Evolutionary conservation across 2,329 filamentous ascomycete species (phyloP).

Genomic region (Lasiodiplodia sp.): DNA sequence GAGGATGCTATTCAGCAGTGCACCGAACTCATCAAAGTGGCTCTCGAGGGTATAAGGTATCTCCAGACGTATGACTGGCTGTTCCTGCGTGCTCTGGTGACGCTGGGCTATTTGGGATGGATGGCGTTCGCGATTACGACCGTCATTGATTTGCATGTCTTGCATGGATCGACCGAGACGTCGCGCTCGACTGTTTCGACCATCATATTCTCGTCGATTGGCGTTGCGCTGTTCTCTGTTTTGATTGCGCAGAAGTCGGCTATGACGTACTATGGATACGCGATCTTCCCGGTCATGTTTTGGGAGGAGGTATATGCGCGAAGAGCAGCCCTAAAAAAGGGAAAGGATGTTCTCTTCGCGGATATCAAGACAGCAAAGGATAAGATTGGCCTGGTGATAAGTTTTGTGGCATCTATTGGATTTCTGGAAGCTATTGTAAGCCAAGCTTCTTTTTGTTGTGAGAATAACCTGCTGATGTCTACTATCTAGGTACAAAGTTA

Average conservation of each 20-base stretch:
- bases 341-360: conserved; percentile 72
- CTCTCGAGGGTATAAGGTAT: conserved; percentile 85
- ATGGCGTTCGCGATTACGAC: conserved; percentile 90
- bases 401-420: conserved; percentile 72
- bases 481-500: conserved; percentile 81
- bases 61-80: conserved; percentile 99
- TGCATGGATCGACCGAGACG: conserved; percentile 72
- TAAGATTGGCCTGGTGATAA: conserved; percentile 66
- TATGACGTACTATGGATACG: conserved; percentile 86
- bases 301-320: conserved; percentile 95
- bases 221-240: conserved; percentile 79
- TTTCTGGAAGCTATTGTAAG: conserved; percentile 76
- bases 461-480: not conserved
- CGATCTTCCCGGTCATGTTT: conserved; percentile 90
- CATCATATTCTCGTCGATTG: conserved; percentile 74
- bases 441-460: not conserved
- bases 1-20: conserved; percentile 83
- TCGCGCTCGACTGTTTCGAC: conserved; percentile 67
- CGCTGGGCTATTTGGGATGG: conserved; percentile 92
- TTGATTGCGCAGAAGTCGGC: conserved; percentile 83
- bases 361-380: conserved; percentile 69
- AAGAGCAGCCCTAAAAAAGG: conserved; percentile 71
- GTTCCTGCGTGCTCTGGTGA: conserved; percentile 88
- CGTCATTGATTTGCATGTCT: conserved; percentile 85
- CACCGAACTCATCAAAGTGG: conserved; percentile 76